Percentiles rank a stretch among this genome's conserved stretches.
Conservation (phyloP, 1,284 basidiomycete species). For the Pterulicium gracile region DNA sequence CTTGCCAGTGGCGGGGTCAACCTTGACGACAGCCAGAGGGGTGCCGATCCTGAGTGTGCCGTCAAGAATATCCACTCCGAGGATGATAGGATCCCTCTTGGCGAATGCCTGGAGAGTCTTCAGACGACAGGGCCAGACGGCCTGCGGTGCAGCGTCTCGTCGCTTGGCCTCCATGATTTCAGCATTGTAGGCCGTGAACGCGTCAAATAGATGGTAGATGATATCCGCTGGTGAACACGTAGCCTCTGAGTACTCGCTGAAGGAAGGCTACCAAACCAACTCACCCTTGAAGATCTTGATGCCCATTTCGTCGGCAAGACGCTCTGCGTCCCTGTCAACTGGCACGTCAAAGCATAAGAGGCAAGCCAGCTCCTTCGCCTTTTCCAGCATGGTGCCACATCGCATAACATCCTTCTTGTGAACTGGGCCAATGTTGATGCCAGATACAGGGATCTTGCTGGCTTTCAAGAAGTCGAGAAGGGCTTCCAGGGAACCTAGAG, state of each 20-base stretch:
- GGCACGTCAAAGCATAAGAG: constrained; percentile 96
- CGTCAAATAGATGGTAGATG: constrained; percentile 98
- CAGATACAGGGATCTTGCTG: constrained; percentile 96
- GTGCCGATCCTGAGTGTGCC: constrained; percentile 91
- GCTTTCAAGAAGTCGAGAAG: constrained; percentile 91
- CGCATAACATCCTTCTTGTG: constrained; percentile 96
- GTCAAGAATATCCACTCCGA: constrained; percentile 96
- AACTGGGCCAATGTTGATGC: constrained; percentile 97
- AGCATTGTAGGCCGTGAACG: constrained; percentile 93
- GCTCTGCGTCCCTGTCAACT: constrained; percentile 89
- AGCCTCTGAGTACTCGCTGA: constrained; percentile 6
- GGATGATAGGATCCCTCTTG: constrained; percentile 95
- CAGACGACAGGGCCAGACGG: constrained; percentile 95
- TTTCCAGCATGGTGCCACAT: constrained; percentile 90
- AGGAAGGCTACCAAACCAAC: constrained; percentile 11
- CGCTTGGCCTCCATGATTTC: constrained; percentile 92
- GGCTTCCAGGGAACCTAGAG: constrained; percentile 95
- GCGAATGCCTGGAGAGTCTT: constrained; percentile 91
- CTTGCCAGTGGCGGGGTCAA: constrained; percentile 78
- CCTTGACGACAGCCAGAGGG: constrained; percentile 90
- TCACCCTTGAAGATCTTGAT: constrained; percentile 89
- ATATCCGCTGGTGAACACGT: constrained; percentile 77
- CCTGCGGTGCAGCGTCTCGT: constrained; percentile 85
- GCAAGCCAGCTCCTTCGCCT: constrained; percentile 90
- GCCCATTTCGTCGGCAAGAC: constrained; percentile 87